These are phyloP conservation scores for Fusarium nisikadoi DNA, from an alignment of 2,329 filamentous ascomycete species.

Conservation along the genomic window DNA sequence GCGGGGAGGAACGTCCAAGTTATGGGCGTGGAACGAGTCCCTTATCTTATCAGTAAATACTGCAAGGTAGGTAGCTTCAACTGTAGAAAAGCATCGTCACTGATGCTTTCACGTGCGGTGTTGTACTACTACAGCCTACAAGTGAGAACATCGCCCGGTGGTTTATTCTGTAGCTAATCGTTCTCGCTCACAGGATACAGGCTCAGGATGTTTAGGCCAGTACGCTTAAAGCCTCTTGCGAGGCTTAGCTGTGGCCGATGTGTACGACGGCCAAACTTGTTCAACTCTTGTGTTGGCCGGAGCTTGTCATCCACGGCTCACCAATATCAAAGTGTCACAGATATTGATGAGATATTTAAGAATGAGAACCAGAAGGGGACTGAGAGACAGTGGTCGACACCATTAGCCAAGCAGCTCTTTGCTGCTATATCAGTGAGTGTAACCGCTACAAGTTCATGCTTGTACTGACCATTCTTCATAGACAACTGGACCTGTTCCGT, in stretches of 20 bases:
- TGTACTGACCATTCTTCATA: constrained; percentile 32
- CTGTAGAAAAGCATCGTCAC: constrained; percentile 29
- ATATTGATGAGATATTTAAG: constrained; percentile 25
- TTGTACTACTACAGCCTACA: neutral
- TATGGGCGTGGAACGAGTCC: constrained; percentile 1
- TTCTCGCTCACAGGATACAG: neutral
- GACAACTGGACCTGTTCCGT: constrained; percentile 87
- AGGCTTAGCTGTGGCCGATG: constrained; percentile 26
- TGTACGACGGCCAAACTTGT: constrained; percentile 9
- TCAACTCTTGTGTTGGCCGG: constrained; percentile 24
- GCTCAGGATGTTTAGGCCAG: constrained; percentile 33
- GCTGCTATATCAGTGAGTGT: constrained; percentile 80
- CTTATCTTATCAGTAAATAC: constrained; percentile 42
- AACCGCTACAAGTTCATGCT: neutral
- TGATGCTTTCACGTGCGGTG: constrained; percentile 26
- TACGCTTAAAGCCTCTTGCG: constrained; percentile 15
- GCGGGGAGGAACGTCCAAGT: neutral
- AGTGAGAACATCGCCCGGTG: neutral
- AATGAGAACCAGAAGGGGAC: constrained; percentile 26
- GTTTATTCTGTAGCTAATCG: neutral
- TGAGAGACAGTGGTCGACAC: constrained; percentile 85
- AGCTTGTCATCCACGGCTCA: constrained; percentile 43
- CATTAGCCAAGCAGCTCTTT: constrained; percentile 85
- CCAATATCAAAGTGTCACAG: constrained; percentile 22
- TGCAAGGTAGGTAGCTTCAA: neutral